Evolutionary conservation across 352 stramenopile genomes (phyloP), one percentile per base, ranked within the genome.

Genomic region (Halophytophthora polymorphica): DNA sequence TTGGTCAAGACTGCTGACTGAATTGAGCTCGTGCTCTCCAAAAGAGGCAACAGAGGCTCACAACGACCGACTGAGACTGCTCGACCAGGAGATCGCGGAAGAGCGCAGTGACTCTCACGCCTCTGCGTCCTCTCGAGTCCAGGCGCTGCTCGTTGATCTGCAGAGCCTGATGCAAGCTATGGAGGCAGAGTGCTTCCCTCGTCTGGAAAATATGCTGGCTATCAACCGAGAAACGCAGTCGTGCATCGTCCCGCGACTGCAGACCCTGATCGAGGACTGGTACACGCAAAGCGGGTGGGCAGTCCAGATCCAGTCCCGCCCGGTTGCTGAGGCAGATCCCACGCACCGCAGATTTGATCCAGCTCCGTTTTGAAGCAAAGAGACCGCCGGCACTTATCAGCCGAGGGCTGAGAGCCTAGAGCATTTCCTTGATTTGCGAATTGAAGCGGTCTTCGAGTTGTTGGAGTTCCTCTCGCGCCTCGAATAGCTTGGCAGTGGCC

Each of bases 381-480:
- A 31, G 25, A 31, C 4, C 25, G 25, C 4, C 25, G 25, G 25
- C n/a, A n/a, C n/a, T n/a, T n/a, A n/a, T n/a, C n/a, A 31, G 25
- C 8, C 4, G 25, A 31, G 25, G 25, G 25, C 4, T 31, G 25
- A 10, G 25, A 31, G 8, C 25, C 25, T 39, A 69, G 0, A 82
- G 58, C 71, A 82, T 79, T 36, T 68, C 35, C 11, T 67, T 58
- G 59, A 82, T 82, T 45, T 74, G 62, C 12, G 61, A 47, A 45
- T 74, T 72, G 63, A 82, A 79, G 37, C 74, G 56, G 35, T 78
- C 69, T 51, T 82, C 68, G 17, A 82, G 59, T 12, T 47, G 62
- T 53, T 61, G 53, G 23, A 82, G 58, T 42, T 77, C 65, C 21
- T 58, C 50, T 36, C 66, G 54, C 2, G 66, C 65, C 12, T 72